Evolutionary conservation across 345 rosid genomes (phyloP).

Genomic region (Atalantia buxifolia): DNA sequence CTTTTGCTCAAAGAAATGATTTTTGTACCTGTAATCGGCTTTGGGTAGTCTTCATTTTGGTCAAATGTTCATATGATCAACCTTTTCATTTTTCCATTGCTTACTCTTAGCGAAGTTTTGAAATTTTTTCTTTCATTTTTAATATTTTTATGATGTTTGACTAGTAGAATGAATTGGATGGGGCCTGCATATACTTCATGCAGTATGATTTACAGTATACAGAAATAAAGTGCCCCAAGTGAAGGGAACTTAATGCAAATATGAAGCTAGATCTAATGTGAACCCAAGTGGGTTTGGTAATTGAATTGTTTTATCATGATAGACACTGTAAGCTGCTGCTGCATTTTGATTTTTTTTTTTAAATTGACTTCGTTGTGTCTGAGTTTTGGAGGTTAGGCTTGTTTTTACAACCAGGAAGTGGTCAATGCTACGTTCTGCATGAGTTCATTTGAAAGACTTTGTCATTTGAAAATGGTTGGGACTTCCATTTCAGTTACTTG

Average conservation of each 20-base stretch:
- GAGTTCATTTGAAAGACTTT: neutral
- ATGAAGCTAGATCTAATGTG: conserved; percentile 8
- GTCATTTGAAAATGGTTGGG: neutral
- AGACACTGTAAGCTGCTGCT: neutral
- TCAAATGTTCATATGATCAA: neutral
- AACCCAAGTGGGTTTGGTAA: neutral
- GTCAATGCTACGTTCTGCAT: neutral
- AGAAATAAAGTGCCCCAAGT: neutral
- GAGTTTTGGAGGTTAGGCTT: neutral
- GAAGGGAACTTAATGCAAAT: neutral
- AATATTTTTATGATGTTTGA: neutral
- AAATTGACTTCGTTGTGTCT: neutral
- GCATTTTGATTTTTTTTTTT: neutral
- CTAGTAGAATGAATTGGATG: neutral
- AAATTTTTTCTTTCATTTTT: neutral
- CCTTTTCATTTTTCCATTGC: neutral
- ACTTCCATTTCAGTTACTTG: neutral
- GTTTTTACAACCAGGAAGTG: neutral
- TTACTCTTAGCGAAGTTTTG: neutral
- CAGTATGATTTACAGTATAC: neutral
- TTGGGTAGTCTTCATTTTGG: neutral
- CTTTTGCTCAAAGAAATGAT: neutral
- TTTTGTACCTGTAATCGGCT: neutral
- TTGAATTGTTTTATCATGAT: neutral
- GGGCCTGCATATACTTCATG: neutral